A percentile compares a stretch with the other conserved stretches of the same genome.
These are phyloP conservation scores for Diutina rugosa DNA, from an alignment of 1,139 yeast genomes.

Conservation along the genomic window DNA sequence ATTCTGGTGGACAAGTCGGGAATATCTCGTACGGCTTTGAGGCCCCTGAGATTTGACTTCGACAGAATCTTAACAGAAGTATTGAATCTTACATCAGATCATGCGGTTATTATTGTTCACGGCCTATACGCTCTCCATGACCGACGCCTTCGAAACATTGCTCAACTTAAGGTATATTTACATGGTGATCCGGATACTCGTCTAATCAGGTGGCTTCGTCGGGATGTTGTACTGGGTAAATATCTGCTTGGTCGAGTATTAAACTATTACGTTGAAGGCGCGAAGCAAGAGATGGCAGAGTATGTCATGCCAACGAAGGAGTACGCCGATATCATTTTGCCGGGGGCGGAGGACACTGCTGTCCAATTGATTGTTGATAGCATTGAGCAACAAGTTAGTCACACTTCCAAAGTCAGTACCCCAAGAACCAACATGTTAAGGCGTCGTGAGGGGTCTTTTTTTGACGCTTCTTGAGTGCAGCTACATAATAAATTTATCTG, in stretches of 20 bases:
- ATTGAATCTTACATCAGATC: conserved; percentile 2
- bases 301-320: conserved; percentile 68
- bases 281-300: conserved; percentile 69
- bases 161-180: conserved; percentile 62
- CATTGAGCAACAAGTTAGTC: conserved; percentile 11
- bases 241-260: conserved; percentile 36
- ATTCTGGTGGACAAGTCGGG: background rate
- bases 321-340: conserved; percentile 71
- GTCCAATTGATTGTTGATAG: conserved; percentile 68
- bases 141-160: conserved; percentile 38
- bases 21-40: conserved; percentile 9
- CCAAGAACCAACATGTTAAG: background rate
- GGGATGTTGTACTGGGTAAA: conserved; percentile 18
- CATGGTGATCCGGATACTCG: conserved; percentile 82
- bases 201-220: conserved; percentile 57
- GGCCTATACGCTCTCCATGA: conserved; percentile 78
- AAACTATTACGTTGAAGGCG: conserved; percentile 44
- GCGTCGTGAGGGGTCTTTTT: background rate
- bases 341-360: conserved; percentile 59
- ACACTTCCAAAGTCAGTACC: background rate
- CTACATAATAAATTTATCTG: background rate
- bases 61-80: conserved; percentile 11
- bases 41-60: conserved; percentile 30
- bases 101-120: conserved; percentile 43
- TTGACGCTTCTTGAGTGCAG: background rate